Conservation (phyloP, 1,284 basidiomycete genomes). For the Marasmius tenuissimus region DNA sequence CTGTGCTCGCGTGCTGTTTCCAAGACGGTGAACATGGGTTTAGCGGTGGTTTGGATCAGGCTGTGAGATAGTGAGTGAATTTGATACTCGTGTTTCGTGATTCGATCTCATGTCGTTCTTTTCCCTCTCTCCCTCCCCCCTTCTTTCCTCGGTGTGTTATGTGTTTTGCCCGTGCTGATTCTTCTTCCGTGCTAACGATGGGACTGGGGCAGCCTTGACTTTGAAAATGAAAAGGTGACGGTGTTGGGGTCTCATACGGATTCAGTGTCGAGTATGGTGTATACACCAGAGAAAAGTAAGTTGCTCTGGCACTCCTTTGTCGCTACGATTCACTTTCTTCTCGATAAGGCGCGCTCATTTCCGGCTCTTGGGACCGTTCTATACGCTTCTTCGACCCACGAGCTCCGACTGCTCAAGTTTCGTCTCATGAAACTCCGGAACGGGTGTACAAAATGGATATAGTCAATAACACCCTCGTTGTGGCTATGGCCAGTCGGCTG, state of each 20-base stretch:
- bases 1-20: constrained; percentile 68
- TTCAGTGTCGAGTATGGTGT: constrained; percentile 64
- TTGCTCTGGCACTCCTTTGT: constrained; percentile 7
- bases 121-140: background rate
- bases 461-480: constrained; percentile 74
- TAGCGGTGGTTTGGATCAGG: constrained; percentile 76
- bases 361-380: constrained; percentile 90
- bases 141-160: background rate
- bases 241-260: constrained; percentile 70
- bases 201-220: constrained; percentile 60
- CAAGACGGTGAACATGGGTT: constrained; percentile 64
- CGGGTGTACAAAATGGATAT: constrained; percentile 84
- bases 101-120: constrained; percentile 23
- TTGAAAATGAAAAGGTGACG: constrained; percentile 59
- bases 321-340: background rate
- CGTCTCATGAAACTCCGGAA: constrained; percentile 74
- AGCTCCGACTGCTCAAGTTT: constrained; percentile 53
- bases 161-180: background rate
- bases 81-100: background rate
- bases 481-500: constrained; percentile 87
- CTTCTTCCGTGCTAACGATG: background rate
- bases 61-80: constrained; percentile 67
- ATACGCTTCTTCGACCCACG: constrained; percentile 88
- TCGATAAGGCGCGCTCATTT: constrained; percentile 66
- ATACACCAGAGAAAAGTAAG: constrained; percentile 53